Evolutionary conservation across 139 green algal genomes (phyloP), one percentile per base, ranked within the genome.

Genomic region (Ulvella scutata): DNA sequence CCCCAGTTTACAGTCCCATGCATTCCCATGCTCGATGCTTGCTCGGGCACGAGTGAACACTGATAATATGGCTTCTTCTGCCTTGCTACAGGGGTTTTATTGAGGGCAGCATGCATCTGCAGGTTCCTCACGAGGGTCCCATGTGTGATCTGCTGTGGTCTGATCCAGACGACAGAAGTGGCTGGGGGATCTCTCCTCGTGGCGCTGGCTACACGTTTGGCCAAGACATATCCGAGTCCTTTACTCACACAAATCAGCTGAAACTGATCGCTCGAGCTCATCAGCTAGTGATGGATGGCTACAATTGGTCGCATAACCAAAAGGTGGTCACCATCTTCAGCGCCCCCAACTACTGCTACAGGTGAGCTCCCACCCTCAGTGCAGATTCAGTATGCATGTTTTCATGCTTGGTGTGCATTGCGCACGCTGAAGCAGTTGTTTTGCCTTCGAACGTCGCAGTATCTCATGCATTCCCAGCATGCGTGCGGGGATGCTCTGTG

Each of bases 141-240:
- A 99, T 99, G 94, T 99, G 95, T 79, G 95, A 99, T 84, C 86
- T 99, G 76, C 85, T 99, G 37, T 99, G 95, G 95, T 91, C 79
- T 4, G 95, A 99, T 78, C 95, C 95, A 0, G 95, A 99, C 77
- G 95, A 99, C 75, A 81, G 95, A 26, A 92, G 85, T 38, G 95
- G 95, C 38, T 99, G 95, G 95, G 95, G 95, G 79, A 98, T 99
- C 79, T 96, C 88, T 1, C 95, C 95, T 3, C 85, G 95, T 29
- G 95, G 95, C 3, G 93, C 95, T 21, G 95, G 95, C 20, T 99
- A 99, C 87, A 99, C 95, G 3, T 99, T 99, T 84, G 95, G 95
- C 4, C 90, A 97, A 80, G 95, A 99, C 86, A 97, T 99, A 79
- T 88, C 77, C 33, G 92, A 98, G 86, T 90, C 98, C 79, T 99